phyloP scores from a whole-genome alignment of 768 basidiomycete genomes.

The Xerocomellus amylosporus region DNA sequence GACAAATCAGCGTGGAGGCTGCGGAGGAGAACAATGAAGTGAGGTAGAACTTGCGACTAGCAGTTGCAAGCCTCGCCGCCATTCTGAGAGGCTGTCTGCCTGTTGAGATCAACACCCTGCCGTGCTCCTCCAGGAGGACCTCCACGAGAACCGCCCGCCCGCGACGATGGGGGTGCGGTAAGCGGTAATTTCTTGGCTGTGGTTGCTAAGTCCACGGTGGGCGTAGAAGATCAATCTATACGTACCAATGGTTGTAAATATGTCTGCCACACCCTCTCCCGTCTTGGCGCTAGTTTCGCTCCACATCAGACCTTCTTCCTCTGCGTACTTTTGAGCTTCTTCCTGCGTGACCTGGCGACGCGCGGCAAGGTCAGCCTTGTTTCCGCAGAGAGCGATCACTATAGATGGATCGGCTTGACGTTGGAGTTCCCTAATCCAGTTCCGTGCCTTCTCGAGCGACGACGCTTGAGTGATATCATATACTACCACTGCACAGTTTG shows the following conservation, averaged over 20 bases:
- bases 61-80: slow-evolving; percentile 75
- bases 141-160: slow-evolving; percentile 51
- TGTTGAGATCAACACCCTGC: slow-evolving; percentile 80
- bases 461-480: slow-evolving; percentile 94
- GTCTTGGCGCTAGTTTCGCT: slow-evolving; percentile 89
- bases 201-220: background rate
- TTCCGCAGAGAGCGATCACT: slow-evolving; percentile 93
- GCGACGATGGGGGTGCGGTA: slow-evolving; percentile 64
- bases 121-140: slow-evolving; percentile 49
- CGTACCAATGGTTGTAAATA: slow-evolving; percentile 84
- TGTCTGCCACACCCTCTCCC: slow-evolving; percentile 80
- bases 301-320: slow-evolving; percentile 93
- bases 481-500: slow-evolving; percentile 91
- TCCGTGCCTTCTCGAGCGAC: slow-evolving; percentile 91
- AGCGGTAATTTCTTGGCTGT: slow-evolving; percentile 88
- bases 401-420: slow-evolving; percentile 97
- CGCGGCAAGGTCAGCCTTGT: slow-evolving; percentile 86
- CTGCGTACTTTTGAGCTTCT: slow-evolving; percentile 89
- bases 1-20: slow-evolving; percentile 12
- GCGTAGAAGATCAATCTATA: slow-evolving; percentile 3
- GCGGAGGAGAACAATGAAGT: slow-evolving; percentile 1
- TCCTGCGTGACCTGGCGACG: slow-evolving; percentile 84
- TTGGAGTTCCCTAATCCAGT: slow-evolving; percentile 95
- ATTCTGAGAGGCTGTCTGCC: slow-evolving; percentile 47
- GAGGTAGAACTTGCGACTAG: slow-evolving; percentile 34